These are phyloP conservation scores for Moesziomyces sp. DNA, from an alignment of 1,284 basidiomycete genomes.

Conservation along the genomic window DNA sequence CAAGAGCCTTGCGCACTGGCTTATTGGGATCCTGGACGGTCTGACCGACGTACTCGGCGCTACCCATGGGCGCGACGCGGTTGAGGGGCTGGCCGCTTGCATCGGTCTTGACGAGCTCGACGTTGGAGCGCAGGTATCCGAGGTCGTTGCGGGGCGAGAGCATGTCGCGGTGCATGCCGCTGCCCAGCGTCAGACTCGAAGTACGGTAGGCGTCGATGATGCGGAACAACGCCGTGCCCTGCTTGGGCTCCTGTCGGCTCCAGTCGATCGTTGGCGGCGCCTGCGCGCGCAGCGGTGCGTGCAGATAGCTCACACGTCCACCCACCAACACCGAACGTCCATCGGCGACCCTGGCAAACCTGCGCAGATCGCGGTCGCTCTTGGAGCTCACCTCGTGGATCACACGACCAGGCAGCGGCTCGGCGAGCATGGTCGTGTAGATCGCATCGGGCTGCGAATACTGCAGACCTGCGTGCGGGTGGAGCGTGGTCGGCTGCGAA, in stretches of 20 bases:
- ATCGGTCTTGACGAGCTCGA: slow-evolving; percentile 35
- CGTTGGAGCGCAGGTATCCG: slow-evolving; percentile 38
- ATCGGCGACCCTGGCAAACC: slow-evolving; percentile 26
- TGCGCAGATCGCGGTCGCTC: slow-evolving; percentile 16
- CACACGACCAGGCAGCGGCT: slow-evolving; percentile 52
- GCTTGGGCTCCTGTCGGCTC: slow-evolving; percentile 32
- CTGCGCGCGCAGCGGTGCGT: slow-evolving; percentile 30
- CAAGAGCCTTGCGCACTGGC: slow-evolving; percentile 15
- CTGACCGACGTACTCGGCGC: slow-evolving; percentile 28
- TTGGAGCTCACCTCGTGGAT: slow-evolving; percentile 44
- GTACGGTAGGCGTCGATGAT: slow-evolving; percentile 46
- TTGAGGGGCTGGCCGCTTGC: slow-evolving; percentile 10
- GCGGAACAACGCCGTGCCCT: slow-evolving; percentile 42
- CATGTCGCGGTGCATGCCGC: slow-evolving; percentile 46
- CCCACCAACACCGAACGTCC: slow-evolving; percentile 38
- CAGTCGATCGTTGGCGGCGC: slow-evolving; percentile 47
- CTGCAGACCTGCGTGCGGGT: slow-evolving; percentile 60
- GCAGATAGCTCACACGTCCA: slow-evolving; percentile 37
- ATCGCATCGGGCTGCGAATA: slow-evolving; percentile 62
- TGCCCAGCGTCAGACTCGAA: slow-evolving; percentile 10
- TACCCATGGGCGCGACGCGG: slow-evolving; percentile 10
- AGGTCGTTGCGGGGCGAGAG: slow-evolving; percentile 36
- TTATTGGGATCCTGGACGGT: slow-evolving; percentile 28
- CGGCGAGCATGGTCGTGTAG: slow-evolving; percentile 51
- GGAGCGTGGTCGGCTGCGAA: slow-evolving; percentile 47